Base-by-base conservation (phyloP, 2,329 filamentous ascomycete species). In the Pyricularia pennisetigena region DNA sequence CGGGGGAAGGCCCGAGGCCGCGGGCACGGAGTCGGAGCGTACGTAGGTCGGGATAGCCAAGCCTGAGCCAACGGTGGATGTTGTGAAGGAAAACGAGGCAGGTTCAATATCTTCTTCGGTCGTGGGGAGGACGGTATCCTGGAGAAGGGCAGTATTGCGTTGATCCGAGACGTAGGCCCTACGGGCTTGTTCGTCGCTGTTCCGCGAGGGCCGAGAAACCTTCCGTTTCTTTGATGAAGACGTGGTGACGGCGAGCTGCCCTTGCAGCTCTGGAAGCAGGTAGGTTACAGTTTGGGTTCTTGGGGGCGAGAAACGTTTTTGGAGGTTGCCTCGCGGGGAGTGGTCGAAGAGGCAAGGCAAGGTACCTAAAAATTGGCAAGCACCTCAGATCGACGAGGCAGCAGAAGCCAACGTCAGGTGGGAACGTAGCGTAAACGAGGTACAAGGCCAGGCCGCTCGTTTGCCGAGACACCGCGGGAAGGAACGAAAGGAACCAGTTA, bases 171-270 rank as follows among this genome's bases (percentile, higher is more conserved):
- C 68, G 64, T 69, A 61, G 62, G 65, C 41, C n/a, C 28, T 28
- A 12, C 70, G 80, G 77, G 63, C 76, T 78, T n/a, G 69, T 64
- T 72, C 75, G 71, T 75, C 71, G 74, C 54, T 71, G 67, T 66
- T 83, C 80, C 78, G 76, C 72, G 78, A 76, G 71, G 78, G 77
- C 75, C 81, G 83, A 75, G 81, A 82, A 75, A 89, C 85, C 85
- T 86, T 89, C 83, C 87, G 84, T 87, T 89, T 90, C 86, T 89
- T 90, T 84, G 81, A 83, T 82, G 86, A 89, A 87, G 87, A 89
- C 87, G 87, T 90, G 79, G 84, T 90, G 87, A 85, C 82, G 78
- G 83, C 80, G 87, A 89, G 87, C 87, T 88, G 86, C 87, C 77
- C 77, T 73, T 74, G 85, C 85, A 88, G 85, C 85, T 88, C 85